Base-by-base conservation (phyloP, 2,329 filamentous ascomycete genomes). In the Aspergillus sergii region DNA sequence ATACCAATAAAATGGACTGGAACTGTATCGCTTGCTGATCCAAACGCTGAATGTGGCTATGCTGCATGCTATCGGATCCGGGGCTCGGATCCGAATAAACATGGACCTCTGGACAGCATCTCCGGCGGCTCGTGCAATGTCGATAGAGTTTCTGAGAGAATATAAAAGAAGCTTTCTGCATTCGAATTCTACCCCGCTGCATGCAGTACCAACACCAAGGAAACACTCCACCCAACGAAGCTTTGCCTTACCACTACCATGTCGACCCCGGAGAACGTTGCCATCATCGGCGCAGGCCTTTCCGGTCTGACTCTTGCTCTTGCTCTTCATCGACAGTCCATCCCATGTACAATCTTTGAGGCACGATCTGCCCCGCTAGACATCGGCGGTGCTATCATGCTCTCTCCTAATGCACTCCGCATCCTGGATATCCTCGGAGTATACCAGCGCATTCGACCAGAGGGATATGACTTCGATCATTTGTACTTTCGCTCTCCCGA, bases 331-430 rank as follows among this genome's bases (percentile, higher is more conserved):
- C 76, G 82, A 34, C 78, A 84, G 61, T 76, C 76, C 46, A 87
- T 89, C 50, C 66, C 77, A 6, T 79, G 76, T 63, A 82, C 76
- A 3, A 74, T 88, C 57, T 88, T 86, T 64, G 86, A 88, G 64
- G 76, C 79, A 16, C 80, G 83, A 10, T 62, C 75, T 0, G 77
- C 78, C 0, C 76, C 81, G 1, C 77, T 82, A 2, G 78, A 83
- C 63, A 82, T 82, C 28, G 83, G 83, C 21, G 86, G 86, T 3
- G 85, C 84, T 0, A 77, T 89, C 34, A 86, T 87, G 82, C 80
- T 88, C 2, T 86, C 85, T 0, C 86, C 86, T 6, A 88, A 88
- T 59, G 84, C 85, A 0, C 79, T 89, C 1, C 79, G 80, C 4
- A 77, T 88, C 45, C 78, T 89, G 0, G 82, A 88, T 64, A 72